Percentiles rank a stretch among this genome's conserved stretches.
phyloP scores from a whole-genome alignment of 176 grass and related monocot species.

The Rhynchospora breviuscula region DNA sequence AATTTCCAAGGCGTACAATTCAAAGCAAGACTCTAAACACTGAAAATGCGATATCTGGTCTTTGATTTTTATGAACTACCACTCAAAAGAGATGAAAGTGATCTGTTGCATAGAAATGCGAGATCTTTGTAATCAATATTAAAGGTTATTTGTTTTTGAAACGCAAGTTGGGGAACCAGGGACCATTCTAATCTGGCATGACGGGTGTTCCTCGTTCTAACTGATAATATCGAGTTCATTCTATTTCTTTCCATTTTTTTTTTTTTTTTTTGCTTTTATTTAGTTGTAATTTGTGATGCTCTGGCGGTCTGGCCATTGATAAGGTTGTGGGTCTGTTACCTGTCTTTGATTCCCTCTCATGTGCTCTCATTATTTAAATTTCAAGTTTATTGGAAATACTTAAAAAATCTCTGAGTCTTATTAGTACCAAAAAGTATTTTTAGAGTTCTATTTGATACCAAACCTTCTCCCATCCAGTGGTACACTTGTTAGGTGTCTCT shows the following conservation, averaged over 20 bases:
- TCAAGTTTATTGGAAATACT: not conserved
- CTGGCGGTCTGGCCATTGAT: not conserved
- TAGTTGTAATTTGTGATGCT: slow-evolving; percentile 2
- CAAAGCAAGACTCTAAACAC: not conserved
- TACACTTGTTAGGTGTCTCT: no score
- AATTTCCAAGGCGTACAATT: not conserved
- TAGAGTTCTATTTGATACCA: not conserved
- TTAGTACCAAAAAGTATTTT: not conserved
- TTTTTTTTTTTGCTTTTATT: not conserved
- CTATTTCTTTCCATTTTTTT: not conserved
- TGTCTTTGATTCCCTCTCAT: slow-evolving; percentile 21
- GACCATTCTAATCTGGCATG: slow-evolving; percentile 13
- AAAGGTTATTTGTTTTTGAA: not conserved
- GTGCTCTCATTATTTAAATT: not conserved
- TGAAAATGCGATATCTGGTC: not conserved
- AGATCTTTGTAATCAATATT: not conserved
- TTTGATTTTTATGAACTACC: not conserved
- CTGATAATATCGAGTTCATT: not conserved
- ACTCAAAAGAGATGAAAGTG: not conserved
- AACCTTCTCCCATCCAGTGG: not conserved
- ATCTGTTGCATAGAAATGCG: not conserved
- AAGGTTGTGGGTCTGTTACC: not conserved
- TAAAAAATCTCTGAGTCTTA: not conserved
- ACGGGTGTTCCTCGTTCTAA: not conserved
- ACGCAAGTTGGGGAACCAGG: not conserved